Evolutionary conservation across 768 basidiomycete genomes (phyloP), one percentile per base, ranked within the genome.

Genomic region (Leucosporidium scottii): DNA sequence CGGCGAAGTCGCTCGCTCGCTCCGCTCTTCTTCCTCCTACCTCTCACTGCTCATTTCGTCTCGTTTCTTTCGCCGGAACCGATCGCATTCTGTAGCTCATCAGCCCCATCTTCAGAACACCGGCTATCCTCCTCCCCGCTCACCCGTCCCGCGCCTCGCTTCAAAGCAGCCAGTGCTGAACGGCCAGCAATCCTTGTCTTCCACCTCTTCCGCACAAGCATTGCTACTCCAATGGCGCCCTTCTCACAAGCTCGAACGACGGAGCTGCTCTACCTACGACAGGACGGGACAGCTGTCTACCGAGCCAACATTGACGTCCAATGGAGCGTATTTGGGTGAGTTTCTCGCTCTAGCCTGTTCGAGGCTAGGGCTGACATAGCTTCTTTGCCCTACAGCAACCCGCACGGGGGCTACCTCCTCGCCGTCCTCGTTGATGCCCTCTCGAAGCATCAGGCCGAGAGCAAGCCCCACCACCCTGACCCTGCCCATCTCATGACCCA

Each of bases 381-480:
- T 53, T 8, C 9, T 27, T 2, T 53, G 9, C 9, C 51, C 51
- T 25, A 44, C 39, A 28, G 58, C 23, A 44, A 9, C 9, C 58
- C 58, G 3, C 58, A 59, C 39, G 58, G 58, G 10, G 58, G 58
- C 12, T 59, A 59, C 13, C 25, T 59, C 10, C 58, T 59, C 36
- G 58, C 36, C 10, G 21, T 47, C 58, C 27, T 59, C 58, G 20
- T 44, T 9, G 17, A 25, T 6, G 58, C 58, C 39, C n/a, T 59
- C 55, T 23, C 21, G 18, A 28, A 57, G 31, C 31, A 31, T 10
- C 55, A 57, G 23, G 55, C 55, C 30, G 28, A 20, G 28, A 30
- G 30, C 18, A 36, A 34, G 30, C 55, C 28, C 18, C 30, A 54
- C 12, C 53, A 54, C 23, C 55, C 55, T 20, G 55, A 57, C 23